Evolutionary conservation across 371 early-diverging fungal genomes (phyloP).

Genomic region (Syncephalastrum racemosum): DNA sequence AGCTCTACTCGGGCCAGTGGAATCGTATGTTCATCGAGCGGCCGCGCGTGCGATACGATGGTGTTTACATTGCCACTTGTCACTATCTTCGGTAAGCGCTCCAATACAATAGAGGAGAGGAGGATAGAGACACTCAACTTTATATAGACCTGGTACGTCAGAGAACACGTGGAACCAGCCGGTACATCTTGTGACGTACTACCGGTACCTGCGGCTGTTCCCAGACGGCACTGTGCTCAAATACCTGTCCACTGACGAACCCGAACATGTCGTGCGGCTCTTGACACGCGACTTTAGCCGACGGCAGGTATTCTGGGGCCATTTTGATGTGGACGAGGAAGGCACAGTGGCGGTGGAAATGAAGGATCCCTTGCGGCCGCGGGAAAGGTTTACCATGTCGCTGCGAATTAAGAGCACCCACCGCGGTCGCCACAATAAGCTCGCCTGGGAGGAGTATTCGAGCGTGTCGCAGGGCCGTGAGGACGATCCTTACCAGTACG

Average conservation of each 20-base stretch:
- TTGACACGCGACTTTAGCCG: slow-evolving; percentile 28
- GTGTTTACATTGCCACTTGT: slow-evolving; percentile 68
- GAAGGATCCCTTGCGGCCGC: slow-evolving; percentile 32
- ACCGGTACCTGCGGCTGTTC: slow-evolving; percentile 68
- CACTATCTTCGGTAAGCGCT: slow-evolving; percentile 54
- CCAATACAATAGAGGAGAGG: neutral
- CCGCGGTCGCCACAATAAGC: slow-evolving; percentile 67
- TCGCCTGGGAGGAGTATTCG: slow-evolving; percentile 58
- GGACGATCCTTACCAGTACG: slow-evolving; percentile 26
- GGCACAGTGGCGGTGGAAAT: slow-evolving; percentile 27
- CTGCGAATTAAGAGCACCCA: slow-evolving; percentile 53
- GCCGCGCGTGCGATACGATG: slow-evolving; percentile 68
- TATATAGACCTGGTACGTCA: slow-evolving; percentile 41
- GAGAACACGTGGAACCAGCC: slow-evolving; percentile 61
- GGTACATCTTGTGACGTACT: slow-evolving; percentile 71
- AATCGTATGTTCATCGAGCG: slow-evolving; percentile 59
- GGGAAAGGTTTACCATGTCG: slow-evolving; percentile 40
- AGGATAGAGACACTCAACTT: neutral
- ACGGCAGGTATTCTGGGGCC: slow-evolving; percentile 49
- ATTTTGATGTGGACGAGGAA: slow-evolving; percentile 29
- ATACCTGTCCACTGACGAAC: slow-evolving; percentile 58
- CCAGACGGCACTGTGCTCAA: slow-evolving; percentile 51
- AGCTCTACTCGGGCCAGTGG: slow-evolving; percentile 40
- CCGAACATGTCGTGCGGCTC: slow-evolving; percentile 36
- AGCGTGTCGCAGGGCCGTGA: slow-evolving; percentile 25